Evolutionary conservation across 176 grass and related monocot genomes (phyloP).

Genomic region (Areca catechu): DNA sequence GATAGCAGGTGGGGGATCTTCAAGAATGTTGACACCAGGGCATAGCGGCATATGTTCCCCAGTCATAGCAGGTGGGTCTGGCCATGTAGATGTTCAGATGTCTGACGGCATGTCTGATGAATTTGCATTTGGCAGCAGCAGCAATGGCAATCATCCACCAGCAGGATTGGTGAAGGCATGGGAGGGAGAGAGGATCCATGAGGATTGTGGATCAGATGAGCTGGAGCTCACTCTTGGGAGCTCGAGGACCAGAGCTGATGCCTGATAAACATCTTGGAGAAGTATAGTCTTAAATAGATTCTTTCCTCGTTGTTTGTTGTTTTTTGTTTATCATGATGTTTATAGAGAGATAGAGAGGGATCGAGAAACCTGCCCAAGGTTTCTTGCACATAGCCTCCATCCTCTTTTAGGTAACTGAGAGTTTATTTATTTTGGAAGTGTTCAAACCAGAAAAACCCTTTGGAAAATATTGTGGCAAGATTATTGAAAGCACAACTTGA

Average conservation of each 20-base stretch:
- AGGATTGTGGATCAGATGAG: slow-evolving; percentile 68
- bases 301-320: no score
- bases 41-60: slow-evolving; percentile 88
- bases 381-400: slow-evolving; percentile 29
- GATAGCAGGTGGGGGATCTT: slow-evolving; percentile 22
- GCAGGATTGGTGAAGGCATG: slow-evolving; percentile 64
- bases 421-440: no score
- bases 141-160: slow-evolving; percentile 32
- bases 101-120: slow-evolving; percentile 45
- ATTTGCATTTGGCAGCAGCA: slow-evolving; percentile 72
- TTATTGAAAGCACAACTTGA: no score
- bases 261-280: neutral
- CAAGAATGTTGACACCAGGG: slow-evolving; percentile 71
- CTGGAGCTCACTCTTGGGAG: slow-evolving; percentile 90
- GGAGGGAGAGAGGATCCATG: slow-evolving; percentile 93
- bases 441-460: no score
- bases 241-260: slow-evolving; percentile 37
- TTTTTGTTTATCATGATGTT: no score
- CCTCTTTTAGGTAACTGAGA: slow-evolving; percentile 2
- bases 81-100: slow-evolving; percentile 47
- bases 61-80: slow-evolving; percentile 21
- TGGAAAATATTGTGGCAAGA: no score
- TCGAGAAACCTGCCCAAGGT: slow-evolving; percentile 23
- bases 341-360: no score
- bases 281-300: no score